Evolutionary conservation across 2,329 filamentous ascomycete species (phyloP), one percentile per base, ranked within the genome.

Genomic region (Waltergamsia citrina): DNA sequence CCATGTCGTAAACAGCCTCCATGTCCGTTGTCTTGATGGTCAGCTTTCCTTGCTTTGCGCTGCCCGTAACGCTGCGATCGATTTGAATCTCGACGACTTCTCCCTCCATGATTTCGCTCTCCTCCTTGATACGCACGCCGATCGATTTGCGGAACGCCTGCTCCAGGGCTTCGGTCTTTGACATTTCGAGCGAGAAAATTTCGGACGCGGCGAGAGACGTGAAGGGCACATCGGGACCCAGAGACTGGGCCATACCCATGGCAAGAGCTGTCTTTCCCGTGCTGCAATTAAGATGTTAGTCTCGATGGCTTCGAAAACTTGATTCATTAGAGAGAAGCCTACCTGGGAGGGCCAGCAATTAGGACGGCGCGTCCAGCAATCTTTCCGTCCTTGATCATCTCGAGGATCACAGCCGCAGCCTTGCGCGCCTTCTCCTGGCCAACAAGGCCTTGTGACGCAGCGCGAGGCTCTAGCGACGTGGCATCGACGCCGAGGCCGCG

Each of bases 1-100:
- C 92, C 88, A 98, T 95, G 52, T 98, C 92, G 65, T 96, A 98
- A 45, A 98, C 85, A 10, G 92, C 94, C 63, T 98, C 92, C 92
- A 98, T 98, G 59, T 98, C 92, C 38, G 90, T 96, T 9, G 92
- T 98, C 67, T 98, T 98, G 67, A 98, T 94, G 15, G 92, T 98
- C 43, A 98, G 79, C 63, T 98, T 98, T 52, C 92, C 92, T 69
- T 95, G 90, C 70, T 96, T 98, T 52, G 92, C 93, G 46, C 84
- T 85, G 32, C 92, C 92, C 11, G 92, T 96, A 35, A 98, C 86
- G 50, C 88, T 95, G 46, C 92, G 78, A 60, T 98, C 92, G 43
- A 95, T 95, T 62, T 96, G 90, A 41, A 98, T 96, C 63, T 98
- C 90, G 17, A 98, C 90, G 1, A 98, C 92, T 60, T 98, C 92